Conservation (phyloP, 2,329 filamentous ascomycete species). For the Xylariaceae sp. region DNA sequence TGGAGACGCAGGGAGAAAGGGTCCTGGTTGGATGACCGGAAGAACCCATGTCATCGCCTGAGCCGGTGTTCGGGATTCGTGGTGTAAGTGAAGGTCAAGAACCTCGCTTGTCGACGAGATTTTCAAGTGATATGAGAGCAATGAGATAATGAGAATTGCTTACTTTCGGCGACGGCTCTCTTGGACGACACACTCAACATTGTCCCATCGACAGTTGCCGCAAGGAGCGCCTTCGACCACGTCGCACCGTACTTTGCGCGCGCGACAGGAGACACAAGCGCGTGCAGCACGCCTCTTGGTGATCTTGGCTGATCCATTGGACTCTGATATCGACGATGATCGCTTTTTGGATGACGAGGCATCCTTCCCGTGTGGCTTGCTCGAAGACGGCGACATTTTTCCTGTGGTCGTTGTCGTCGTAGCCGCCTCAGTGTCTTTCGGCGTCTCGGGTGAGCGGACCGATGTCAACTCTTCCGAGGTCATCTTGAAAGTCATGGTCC, state of each 20-base stretch:
- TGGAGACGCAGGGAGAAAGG: constrained; percentile 13
- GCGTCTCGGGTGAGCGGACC: constrained; percentile 22
- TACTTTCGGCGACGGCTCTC: constrained; percentile 84
- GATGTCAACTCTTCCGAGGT: constrained; percentile 17
- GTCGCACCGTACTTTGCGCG: constrained; percentile 89
- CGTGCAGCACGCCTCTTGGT: constrained; percentile 84
- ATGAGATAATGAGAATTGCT: constrained; percentile 31
- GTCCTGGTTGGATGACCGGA: constrained; percentile 2
- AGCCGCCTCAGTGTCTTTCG: constrained; percentile 11
- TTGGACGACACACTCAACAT: constrained; percentile 71
- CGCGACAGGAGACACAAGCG: constrained; percentile 76
- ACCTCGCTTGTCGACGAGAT: neutral
- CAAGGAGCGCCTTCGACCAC: constrained; percentile 85
- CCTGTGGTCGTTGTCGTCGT: constrained; percentile 4
- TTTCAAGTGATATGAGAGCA: neutral
- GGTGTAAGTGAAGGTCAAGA: neutral
- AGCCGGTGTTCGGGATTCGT: no score
- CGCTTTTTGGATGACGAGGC: constrained; percentile 26
- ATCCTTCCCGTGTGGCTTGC: constrained; percentile 11
- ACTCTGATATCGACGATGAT: constrained; percentile 25
- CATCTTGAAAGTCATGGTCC: constrained; percentile 12
- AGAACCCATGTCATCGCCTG: no score
- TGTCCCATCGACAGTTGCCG: constrained; percentile 79
- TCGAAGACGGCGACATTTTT: constrained; percentile 5
- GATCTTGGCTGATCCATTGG: constrained; percentile 40